Evolutionary conservation across 2,329 filamentous ascomycete species (phyloP), one percentile per base, ranked within the genome.

Genomic region (Cladosporium oxysporum): DNA sequence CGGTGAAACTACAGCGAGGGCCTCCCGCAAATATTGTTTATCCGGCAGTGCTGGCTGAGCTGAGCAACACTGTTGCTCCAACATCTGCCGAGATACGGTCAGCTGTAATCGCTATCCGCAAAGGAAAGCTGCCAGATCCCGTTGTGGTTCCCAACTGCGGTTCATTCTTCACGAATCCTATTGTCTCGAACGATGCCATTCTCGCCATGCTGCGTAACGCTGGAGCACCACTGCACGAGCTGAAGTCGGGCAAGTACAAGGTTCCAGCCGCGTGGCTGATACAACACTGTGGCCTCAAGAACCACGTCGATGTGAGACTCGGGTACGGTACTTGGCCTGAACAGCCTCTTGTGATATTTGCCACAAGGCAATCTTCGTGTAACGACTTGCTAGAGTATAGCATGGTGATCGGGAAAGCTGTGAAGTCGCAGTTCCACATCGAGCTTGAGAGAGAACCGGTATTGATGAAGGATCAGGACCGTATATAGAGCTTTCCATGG

Each of bases 211-310:
- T 61, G n/a, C 37, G 37, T 10, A 31, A 14, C 18, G 14, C 41
- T 41, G 7, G 23, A 61, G 41, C 41, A 18, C 58, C 58, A 2
- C 11, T 49, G 12, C 16, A 61, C 37, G 12, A 16, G 3, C 11
- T 49, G 11, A 44, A 21, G 16, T 50, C 37, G 10, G 44, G 58
- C 26, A 31, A 31, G 29, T 61, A 29, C 28, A 49, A 49, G n/a
- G 58, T 61, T 35, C 58, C 58, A 49, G 58, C 58, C n/a, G 58
- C 58, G 21, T 61, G 58, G 58, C 29, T 61, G 14, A 61, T 61
- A 41, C 41, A 61, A 11, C 58, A 49, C 8, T 50, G 58, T 10
- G 58, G 58, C 28, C 58, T 61, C 44, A 50, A 61, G 21, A n/a
- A 49, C 14, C 58, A 61, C 21, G 18, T 31, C 11, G 26, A 47